A percentile compares a stretch with the other conserved stretches of the same genome.
These are phyloP conservation scores for Angomonas desouzai DNA, from an alignment of 208 protist genomes.

Conservation along the genomic window DNA sequence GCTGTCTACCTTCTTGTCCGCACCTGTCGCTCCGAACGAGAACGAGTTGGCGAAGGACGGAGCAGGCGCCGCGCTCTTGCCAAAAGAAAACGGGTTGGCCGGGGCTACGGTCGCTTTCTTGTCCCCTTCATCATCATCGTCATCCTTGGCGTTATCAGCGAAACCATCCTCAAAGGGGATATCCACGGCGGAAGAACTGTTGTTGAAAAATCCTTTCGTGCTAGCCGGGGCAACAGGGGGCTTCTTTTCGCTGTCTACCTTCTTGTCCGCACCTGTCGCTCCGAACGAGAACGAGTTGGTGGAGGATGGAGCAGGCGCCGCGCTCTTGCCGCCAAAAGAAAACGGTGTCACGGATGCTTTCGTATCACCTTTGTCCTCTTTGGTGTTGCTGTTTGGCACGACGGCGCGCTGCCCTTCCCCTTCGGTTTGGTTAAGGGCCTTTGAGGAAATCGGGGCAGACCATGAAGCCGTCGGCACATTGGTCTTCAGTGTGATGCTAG, in stretches of 20 bases:
- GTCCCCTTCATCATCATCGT: constrained; percentile 21
- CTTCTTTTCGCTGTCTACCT: neutral
- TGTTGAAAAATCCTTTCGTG: constrained; percentile 41
- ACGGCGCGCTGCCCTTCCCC: too few relatives aligned
- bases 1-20: neutral
- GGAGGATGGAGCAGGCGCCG: too few relatives aligned
- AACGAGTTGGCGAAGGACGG: too few relatives aligned
- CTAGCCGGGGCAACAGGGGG: neutral
- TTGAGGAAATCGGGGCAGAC: too few relatives aligned
- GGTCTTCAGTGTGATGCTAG: too few relatives aligned
- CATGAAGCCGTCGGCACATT: too few relatives aligned
- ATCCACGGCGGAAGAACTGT: constrained; percentile 39
- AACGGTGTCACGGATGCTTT: too few relatives aligned
- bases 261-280: neutral
- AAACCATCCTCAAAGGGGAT: constrained; percentile 66
- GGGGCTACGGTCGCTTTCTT: constrained; percentile 5
- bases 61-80: constrained; percentile 2
- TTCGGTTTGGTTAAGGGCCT: too few relatives aligned
- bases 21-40: too few relatives aligned
- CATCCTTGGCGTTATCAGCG: constrained; percentile 31
- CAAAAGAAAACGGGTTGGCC: constrained; percentile 44
- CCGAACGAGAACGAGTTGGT: too few relatives aligned
- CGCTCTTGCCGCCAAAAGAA: neutral
- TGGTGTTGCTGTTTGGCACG: too few relatives aligned
- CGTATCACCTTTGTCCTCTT: too few relatives aligned